A percentile compares a stretch with the other conserved stretches of the same genome.
Evolutionary conservation across 768 basidiomycete species (phyloP).

Genomic region (Phanerodontia chrysosporium): DNA sequence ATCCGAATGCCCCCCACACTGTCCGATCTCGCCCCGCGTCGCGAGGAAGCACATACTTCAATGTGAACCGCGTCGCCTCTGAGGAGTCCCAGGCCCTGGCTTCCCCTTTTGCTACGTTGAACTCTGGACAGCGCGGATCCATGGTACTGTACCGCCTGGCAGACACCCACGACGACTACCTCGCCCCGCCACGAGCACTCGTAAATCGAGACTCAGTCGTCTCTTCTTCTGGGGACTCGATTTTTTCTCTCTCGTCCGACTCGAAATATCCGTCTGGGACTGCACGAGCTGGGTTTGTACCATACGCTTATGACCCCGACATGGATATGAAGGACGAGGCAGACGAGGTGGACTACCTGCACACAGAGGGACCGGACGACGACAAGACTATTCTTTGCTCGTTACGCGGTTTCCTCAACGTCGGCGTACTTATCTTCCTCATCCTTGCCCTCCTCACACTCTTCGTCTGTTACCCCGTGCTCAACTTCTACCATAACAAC

Average conservation of each 20-base stretch:
- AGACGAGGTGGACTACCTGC: conserved; percentile 70
- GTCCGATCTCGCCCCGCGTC: conserved; percentile 37
- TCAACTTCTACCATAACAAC: conserved; percentile 43
- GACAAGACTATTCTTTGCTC: conserved; percentile 24
- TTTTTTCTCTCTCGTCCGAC: conserved; percentile 44
- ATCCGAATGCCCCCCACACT: conserved; percentile 35
- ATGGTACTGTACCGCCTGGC: conserved; percentile 68
- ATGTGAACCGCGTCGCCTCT: conserved; percentile 35
- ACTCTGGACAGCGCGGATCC: conserved; percentile 39
- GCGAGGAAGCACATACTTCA: conserved; percentile 35
- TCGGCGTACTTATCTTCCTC: conserved; percentile 63
- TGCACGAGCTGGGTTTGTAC: conserved; percentile 40
- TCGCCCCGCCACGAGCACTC: conserved; percentile 29
- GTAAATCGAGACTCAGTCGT: conserved; percentile 38
- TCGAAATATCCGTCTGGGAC: conserved; percentile 61
- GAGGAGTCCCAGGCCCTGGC: conserved; percentile 42
- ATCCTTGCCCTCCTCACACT: conserved; percentile 59
- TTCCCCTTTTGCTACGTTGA: conserved; percentile 26
- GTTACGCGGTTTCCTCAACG: conserved; percentile 59
- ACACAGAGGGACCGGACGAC: conserved; percentile 48
- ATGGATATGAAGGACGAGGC: conserved; percentile 47
- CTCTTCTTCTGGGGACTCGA: conserved; percentile 51
- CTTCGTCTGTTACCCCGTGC: conserved; percentile 82
- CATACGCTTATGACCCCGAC: conserved; percentile 70
- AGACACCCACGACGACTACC: conserved; percentile 29